phyloP scores from a whole-genome alignment of 805 yeast genomes.

The Starmerella asiatica region DNA sequence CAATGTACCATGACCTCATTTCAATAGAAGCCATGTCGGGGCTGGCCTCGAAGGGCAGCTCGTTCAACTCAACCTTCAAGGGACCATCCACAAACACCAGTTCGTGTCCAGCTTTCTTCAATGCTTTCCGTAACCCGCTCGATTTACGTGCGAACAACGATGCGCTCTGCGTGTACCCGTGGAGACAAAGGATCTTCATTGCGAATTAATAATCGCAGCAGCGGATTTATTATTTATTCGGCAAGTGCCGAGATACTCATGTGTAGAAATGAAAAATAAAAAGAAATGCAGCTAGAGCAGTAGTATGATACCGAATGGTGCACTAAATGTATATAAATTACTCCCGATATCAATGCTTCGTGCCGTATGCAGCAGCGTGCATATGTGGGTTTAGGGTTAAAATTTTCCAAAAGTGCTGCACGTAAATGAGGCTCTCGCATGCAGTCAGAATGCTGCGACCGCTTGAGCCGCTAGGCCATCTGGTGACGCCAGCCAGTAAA shows the following conservation, averaged over 20 bases:
- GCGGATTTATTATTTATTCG: too few species aligned
- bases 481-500: constrained; percentile 2
- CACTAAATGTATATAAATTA: too few species aligned
- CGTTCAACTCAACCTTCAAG: constrained; percentile 45
- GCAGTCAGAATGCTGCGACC: background rate
- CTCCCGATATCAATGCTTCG: too few species aligned
- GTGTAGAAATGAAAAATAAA: too few species aligned
- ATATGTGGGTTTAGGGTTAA: background rate
- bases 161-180: constrained; percentile 71
- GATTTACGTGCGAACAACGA: constrained; percentile 76
- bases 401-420: background rate
- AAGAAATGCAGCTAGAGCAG: too few species aligned
- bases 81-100: constrained; percentile 76
- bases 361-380: too few species aligned
- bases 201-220: background rate
- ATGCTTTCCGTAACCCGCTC: constrained; percentile 69
- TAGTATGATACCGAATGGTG: too few species aligned
- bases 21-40: constrained; percentile 20
- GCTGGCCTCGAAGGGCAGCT: constrained; percentile 52
- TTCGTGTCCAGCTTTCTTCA: constrained; percentile 53
- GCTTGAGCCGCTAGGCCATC: constrained; percentile 3
- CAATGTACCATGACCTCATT: constrained; percentile 67
- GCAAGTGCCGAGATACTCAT: too few species aligned
- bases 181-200: constrained; percentile 62
- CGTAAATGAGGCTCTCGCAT: constrained; percentile 1